Conservation (phyloP, 352 stramenopile genomes). For the Achlya hypogyna region DNA sequence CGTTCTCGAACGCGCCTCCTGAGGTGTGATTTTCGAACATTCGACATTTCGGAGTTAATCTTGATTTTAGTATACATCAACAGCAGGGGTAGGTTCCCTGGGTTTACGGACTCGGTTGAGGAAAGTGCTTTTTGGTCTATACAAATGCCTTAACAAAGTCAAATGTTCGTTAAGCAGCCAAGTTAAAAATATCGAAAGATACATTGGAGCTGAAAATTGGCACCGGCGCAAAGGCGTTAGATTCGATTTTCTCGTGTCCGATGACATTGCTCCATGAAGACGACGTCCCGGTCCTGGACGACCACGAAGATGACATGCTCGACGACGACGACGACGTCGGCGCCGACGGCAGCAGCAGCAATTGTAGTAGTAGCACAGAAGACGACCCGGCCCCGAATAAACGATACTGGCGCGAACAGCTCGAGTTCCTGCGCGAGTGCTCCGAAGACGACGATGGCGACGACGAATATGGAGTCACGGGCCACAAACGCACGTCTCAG, state of each 20-base stretch:
- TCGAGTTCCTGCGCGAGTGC: not conserved
- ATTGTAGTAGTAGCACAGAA: not conserved
- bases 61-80: not conserved
- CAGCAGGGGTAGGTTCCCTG: not conserved
- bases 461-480: not conserved
- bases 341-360: not conserved
- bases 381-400: not conserved
- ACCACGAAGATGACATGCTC: not conserved
- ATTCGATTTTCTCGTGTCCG: not conserved
- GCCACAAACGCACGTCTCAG: not conserved
- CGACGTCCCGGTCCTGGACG: not conserved
- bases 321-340: not conserved
- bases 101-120: not conserved
- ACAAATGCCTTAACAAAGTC: not conserved
- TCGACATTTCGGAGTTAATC: not conserved
- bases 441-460: not conserved
- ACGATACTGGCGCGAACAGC: not conserved
- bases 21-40: not conserved
- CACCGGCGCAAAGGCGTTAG: not conserved
- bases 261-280: not conserved
- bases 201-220: slow-evolving; percentile 2
- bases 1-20: not conserved
- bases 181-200: not conserved
- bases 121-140: not conserved
- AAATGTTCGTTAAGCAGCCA: not conserved